Evolutionary conservation across 176 grass and related monocot species (phyloP), one percentile per base, ranked within the genome.

Genomic region (Aegilops umbellulata): DNA sequence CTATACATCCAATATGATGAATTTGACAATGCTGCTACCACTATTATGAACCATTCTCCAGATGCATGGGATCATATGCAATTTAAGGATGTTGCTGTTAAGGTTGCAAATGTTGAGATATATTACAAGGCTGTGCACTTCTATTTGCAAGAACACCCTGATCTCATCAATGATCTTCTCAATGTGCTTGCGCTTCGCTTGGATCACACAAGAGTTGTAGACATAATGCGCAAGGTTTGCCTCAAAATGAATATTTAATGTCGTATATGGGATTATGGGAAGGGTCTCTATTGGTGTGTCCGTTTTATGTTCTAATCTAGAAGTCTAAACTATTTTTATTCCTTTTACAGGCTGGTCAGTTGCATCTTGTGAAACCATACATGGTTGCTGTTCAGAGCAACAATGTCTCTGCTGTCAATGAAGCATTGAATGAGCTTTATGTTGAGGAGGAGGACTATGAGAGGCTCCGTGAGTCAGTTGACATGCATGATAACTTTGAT

Each of bases 51-150:
- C 79, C 96, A 98, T 86, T 98, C 96, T 63, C 96, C 93, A 76
- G 96, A 98, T 92, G 93, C 96, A 53, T 98, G 96, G 96, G 96
- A 98, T 85, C 96, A 98, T 89, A 95, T 95, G 96, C 93, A 98
- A 65, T 98, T 98, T 69, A 95, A 98, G 80, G 96, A 98, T 88
- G 93, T 98, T 34, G 69, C 76, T 62, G 93, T 95, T 78, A 98
- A 98, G 90, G 96, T 94, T 88, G 96, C 96, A 69, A 95, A 98
- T 91, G 92, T 94, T 47, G 96, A 98, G 81, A 76, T 98, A 66
- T 98, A 94, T 84, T 98, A 98, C 86, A 94, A 95, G 86, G 93
- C 96, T 51, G 96, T 98, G 60, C 92, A 98, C 84, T 98, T 98
- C 92, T 98, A 98, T 84, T 63, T 98, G 80, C 91, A 95, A 89